Base-by-base conservation (phyloP, 495 filamentous ascomycete genomes). In the Parathielavia appendiculata region DNA sequence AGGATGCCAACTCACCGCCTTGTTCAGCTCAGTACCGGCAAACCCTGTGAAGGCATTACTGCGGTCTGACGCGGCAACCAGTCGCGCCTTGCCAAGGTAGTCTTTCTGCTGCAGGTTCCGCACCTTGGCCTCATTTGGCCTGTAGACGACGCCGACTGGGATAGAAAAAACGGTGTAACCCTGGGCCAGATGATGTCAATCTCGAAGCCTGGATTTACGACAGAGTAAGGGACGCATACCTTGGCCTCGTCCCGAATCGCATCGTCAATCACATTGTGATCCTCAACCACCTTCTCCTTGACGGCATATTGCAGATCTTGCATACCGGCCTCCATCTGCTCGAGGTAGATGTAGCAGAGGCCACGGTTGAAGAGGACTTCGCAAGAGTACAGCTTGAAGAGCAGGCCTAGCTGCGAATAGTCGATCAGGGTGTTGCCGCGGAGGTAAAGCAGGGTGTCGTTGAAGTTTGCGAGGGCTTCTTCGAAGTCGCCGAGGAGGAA, bases 151-250 rank as follows among this genome's bases (percentile, higher is more conserved):
- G 16, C 93, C 93, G 34, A 97, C 91, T 1, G 93, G 93, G 44
- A 99, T 97, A 3, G 93, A 99, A 77, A 99, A 99, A 13, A 99
- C 93, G 1, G 95, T 99, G 67, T 97, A 99, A 48, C 92, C 92
- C 92, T 95, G 54, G 13, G 6, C 39, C 51, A 54, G 8, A 43
- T 43, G 9, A 35, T 38, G 60, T 74, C 54, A 75, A 63, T 36
- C 10, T 19, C 70, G 58, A 68, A 60, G 52, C 10, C 51, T 35
- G 30, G n/a, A 54, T 1, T 23, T 16, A 14, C 16, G 10, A 10
- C 23, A 19, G 17, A 17, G 41, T 2, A 19, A 5, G 0, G 17
- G 45, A 17, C 26, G 51, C 79, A 45, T 79, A 95, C 91, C 78
- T 97, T 91, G 53, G 95, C 95, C 66, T 91, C 83, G 69, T 97